These are phyloP conservation scores for Dacryopinax primogenitus DNA, from an alignment of 768 basidiomycete genomes.

Conservation along the genomic window DNA sequence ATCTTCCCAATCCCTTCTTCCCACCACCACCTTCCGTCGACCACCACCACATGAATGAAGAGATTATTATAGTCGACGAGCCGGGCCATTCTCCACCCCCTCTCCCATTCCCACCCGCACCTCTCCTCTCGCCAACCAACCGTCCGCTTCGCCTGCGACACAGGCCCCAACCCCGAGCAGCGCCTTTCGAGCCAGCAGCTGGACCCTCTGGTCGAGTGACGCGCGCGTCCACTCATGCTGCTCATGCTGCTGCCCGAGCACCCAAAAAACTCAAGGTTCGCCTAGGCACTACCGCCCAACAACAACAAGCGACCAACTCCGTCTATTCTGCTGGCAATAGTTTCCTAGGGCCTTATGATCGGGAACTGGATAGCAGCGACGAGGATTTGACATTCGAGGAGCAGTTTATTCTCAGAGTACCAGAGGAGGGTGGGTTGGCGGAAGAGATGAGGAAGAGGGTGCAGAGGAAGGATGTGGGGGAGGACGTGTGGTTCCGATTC, in stretches of 20 bases:
- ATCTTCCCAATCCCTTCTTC: not conserved
- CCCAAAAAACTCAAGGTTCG: conserved; percentile 65
- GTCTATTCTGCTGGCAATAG: conserved; percentile 44
- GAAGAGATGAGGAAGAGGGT: conserved; percentile 74
- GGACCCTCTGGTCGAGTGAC: not conserved
- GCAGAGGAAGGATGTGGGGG: conserved; percentile 56
- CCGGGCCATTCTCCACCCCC: not conserved
- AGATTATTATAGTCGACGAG: conserved; percentile 4
- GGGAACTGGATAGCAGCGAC: conserved; percentile 89
- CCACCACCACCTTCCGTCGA: not conserved
- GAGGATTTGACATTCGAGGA: conserved; percentile 87
- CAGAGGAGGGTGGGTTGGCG: conserved; percentile 59
- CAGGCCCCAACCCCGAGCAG: conserved; percentile 1
- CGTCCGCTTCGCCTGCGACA: not conserved
- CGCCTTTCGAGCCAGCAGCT: conserved; percentile 3
- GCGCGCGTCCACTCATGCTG: not conserved
- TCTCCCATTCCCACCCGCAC: not conserved
- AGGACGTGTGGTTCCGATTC: conserved; percentile 96
- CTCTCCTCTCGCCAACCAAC: not conserved
- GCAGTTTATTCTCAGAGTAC: conserved; percentile 86
- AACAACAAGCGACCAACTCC: conserved; percentile 42
- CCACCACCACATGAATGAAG: not conserved
- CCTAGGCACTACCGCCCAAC: conserved; percentile 67
- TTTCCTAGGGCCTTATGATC: conserved; percentile 81
- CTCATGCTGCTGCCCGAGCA: conserved; percentile 5